Percentiles rank a stretch among this genome's conserved stretches.
Evolutionary conservation across 495 filamentous ascomycete genomes (phyloP).

Genomic region (Letharia columbiana): DNA sequence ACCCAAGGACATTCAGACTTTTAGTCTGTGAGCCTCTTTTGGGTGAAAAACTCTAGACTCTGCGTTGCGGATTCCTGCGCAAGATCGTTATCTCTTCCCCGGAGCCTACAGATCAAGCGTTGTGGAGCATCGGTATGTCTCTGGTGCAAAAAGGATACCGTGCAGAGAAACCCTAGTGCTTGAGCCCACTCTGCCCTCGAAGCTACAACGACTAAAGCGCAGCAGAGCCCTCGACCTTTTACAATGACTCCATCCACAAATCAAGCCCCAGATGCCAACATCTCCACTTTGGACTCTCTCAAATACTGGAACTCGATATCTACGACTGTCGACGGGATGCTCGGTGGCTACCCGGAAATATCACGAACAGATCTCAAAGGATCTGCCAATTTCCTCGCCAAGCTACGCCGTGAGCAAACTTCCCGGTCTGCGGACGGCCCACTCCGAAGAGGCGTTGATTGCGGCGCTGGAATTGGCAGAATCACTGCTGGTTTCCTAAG

Average conservation of each 20-base stretch:
- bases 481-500: slow-evolving; percentile 50
- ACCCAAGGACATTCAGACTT: not conserved
- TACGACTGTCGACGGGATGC: slow-evolving; percentile 70
- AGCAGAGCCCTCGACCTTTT: not conserved
- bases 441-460: slow-evolving; percentile 41
- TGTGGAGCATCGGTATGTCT: not conserved
- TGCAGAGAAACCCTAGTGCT: not conserved
- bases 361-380: slow-evolving; percentile 68
- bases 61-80: too few relatives aligned
- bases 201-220: not conserved
- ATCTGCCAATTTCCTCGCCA: slow-evolving; percentile 66
- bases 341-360: slow-evolving; percentile 71
- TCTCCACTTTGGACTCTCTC: slow-evolving; percentile 28
- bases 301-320: slow-evolving; percentile 69
- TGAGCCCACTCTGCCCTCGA: not conserved
- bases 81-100: not conserved
- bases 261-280: slow-evolving; percentile 1
- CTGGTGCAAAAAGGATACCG: not conserved
- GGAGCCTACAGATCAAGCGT: not conserved
- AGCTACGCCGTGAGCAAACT: slow-evolving; percentile 47
- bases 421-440: slow-evolving; percentile 15
- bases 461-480: slow-evolving; percentile 56
- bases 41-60: not conserved
- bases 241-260: not conserved
- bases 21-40: not conserved